Evolutionary conservation across 2,329 filamentous ascomycete genomes (phyloP).

Genomic region (Elsinoe ampelina): DNA sequence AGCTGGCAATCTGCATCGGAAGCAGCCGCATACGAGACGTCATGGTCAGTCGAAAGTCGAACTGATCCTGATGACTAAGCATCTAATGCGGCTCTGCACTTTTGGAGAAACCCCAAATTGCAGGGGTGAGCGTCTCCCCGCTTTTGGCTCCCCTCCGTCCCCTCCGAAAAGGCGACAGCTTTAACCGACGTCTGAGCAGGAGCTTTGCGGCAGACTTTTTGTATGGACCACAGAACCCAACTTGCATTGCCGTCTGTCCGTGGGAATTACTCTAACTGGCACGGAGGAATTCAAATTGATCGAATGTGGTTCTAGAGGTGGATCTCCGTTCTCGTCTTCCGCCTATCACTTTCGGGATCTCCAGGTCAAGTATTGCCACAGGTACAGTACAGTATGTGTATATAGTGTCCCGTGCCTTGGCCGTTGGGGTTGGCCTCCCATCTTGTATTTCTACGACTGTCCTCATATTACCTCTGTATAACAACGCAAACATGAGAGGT

Average conservation of each 20-base stretch:
- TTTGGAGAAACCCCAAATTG: neutral
- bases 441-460: neutral
- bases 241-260: slow-evolving; percentile 7
- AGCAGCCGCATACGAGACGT: slow-evolving; percentile 3
- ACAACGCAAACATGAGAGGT: neutral
- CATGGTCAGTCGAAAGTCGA: neutral
- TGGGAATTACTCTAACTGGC: slow-evolving; percentile 9
- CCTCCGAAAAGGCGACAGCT: neutral
- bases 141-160: neutral
- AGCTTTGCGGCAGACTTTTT: neutral
- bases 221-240: neutral
- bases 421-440: neutral
- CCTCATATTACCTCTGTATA: neutral
- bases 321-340: slow-evolving; percentile 7
- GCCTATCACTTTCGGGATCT: slow-evolving; percentile 1
- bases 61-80: slow-evolving; percentile 7
- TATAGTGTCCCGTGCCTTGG: neutral
- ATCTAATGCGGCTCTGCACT: neutral
- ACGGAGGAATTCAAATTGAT: slow-evolving; percentile 3
- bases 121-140: neutral
- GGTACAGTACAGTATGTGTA: slow-evolving; percentile 2
- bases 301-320: slow-evolving; percentile 9
- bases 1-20: neutral
- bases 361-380: neutral
- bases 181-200: slow-evolving; percentile 10